Evolutionary conservation across 331 rosid species (phyloP).

Genomic region (Malus hybrid): DNA sequence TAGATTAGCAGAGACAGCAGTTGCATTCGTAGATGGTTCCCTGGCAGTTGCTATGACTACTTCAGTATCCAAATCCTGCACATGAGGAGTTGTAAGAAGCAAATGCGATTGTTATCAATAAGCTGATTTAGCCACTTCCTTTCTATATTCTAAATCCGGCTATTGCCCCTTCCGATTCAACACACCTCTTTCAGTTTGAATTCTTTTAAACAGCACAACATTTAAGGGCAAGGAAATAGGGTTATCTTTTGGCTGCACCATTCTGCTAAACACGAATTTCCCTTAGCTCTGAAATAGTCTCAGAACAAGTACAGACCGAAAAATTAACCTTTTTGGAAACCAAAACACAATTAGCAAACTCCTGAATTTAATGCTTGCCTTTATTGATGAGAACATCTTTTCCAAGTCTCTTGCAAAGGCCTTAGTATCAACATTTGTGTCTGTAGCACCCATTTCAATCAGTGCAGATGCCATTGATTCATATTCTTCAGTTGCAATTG

Average conservation of each 20-base stretch:
- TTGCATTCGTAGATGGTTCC: conserved; percentile 44
- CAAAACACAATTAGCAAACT: background rate
- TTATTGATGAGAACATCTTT: conserved; percentile 74
- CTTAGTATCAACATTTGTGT: conserved; percentile 50
- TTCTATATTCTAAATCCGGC: background rate
- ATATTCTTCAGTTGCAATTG: conserved; percentile 84
- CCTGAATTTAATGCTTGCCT: conserved; percentile 42
- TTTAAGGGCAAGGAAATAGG: background rate
- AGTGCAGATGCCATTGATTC: conserved; percentile 91
- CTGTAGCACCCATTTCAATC: conserved; percentile 95
- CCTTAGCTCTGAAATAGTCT: background rate
- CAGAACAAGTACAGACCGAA: background rate
- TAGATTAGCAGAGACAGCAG: conserved; percentile 81
- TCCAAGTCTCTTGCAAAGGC: conserved; percentile 81
- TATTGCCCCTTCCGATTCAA: no score
- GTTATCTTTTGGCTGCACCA: background rate
- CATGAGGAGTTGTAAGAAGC: background rate
- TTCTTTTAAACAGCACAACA: background rate
- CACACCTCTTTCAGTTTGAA: background rate
- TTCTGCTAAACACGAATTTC: background rate
- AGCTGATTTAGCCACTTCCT: background rate
- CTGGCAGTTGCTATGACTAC: conserved; percentile 68
- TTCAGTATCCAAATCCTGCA: conserved; percentile 96
- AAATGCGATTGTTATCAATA: background rate
- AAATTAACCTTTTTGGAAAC: background rate